A percentile compares a stretch with the other conserved stretches of the same genome.
phyloP scores from a whole-genome alignment of 768 basidiomycete genomes.

The Xanthoconium stramineum region DNA sequence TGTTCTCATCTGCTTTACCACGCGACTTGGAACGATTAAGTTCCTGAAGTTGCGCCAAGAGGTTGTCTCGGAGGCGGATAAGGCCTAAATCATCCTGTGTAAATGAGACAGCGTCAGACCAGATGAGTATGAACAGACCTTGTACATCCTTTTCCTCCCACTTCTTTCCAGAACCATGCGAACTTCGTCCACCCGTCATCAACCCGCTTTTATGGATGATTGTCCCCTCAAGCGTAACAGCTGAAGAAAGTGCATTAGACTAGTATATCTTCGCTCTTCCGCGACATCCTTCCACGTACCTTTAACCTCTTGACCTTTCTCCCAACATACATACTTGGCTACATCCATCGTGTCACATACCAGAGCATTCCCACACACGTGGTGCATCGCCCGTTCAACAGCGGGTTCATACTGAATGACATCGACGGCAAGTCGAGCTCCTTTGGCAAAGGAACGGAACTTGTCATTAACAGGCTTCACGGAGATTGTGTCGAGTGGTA shows the following conservation, averaged over 20 bases:
- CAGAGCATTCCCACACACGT: slow-evolving; percentile 92
- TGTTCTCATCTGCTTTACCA: slow-evolving; percentile 77
- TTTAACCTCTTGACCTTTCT: slow-evolving; percentile 95
- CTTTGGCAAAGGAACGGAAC: slow-evolving; percentile 87
- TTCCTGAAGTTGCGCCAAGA: slow-evolving; percentile 75
- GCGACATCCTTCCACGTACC: slow-evolving; percentile 62
- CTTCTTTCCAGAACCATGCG: slow-evolving; percentile 72
- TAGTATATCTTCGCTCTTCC: background rate
- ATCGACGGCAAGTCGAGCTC: slow-evolving; percentile 81
- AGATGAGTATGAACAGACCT: slow-evolving; percentile 41
- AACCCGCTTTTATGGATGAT: slow-evolving; percentile 96
- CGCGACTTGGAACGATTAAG: slow-evolving; percentile 81
- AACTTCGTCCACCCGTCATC: slow-evolving; percentile 92
- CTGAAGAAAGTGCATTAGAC: slow-evolving; percentile 37
- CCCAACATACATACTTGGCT: slow-evolving; percentile 86
- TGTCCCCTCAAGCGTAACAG: slow-evolving; percentile 95
- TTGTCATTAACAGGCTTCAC: slow-evolving; percentile 93
- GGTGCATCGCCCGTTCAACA: slow-evolving; percentile 93
- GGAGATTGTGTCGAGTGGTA: slow-evolving; percentile 97
- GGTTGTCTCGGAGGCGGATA: slow-evolving; percentile 62
- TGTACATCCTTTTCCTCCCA: slow-evolving; percentile 95
- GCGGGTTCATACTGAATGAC: slow-evolving; percentile 79
- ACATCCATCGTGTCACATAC: slow-evolving; percentile 97
- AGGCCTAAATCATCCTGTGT: slow-evolving; percentile 34
- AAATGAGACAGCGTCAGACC: slow-evolving; percentile 25